Evolutionary conservation across 805 yeast species (phyloP).

Genomic region (Lipomyces sp.): DNA sequence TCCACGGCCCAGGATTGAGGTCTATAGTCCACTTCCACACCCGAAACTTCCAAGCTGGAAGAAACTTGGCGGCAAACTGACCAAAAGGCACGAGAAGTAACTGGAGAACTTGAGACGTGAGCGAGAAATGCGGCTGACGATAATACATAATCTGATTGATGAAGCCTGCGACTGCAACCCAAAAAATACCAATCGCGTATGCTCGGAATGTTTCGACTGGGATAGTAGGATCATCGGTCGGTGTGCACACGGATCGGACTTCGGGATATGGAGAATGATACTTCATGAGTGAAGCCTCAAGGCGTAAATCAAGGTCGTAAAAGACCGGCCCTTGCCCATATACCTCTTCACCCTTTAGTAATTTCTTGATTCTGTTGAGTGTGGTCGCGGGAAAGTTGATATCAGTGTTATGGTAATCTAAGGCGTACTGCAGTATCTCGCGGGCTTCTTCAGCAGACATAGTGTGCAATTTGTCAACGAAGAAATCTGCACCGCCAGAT

Average conservation of each 20-base stretch:
- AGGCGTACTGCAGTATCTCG: constrained; percentile 47
- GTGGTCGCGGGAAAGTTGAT: constrained; percentile 52
- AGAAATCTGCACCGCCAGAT: constrained; percentile 43
- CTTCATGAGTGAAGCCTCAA: constrained; percentile 52
- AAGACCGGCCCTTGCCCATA: constrained; percentile 26
- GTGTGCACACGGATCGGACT: constrained; percentile 48
- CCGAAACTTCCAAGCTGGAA: constrained; percentile 55
- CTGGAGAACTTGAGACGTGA: constrained; percentile 60
- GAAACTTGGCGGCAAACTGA: constrained; percentile 48
- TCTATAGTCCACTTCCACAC: constrained; percentile 49
- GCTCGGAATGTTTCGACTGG: constrained; percentile 59
- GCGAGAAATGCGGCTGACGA: constrained; percentile 58
- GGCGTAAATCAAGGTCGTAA: constrained; percentile 45
- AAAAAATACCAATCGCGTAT: constrained; percentile 56
- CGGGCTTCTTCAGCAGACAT: constrained; percentile 48
- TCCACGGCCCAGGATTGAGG: constrained; percentile 70
- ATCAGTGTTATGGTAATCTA: constrained; percentile 51
- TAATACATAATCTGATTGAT: constrained; percentile 62
- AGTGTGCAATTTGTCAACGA: constrained; percentile 50
- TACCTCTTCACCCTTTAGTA: constrained; percentile 43
- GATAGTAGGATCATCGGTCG: constrained; percentile 52
- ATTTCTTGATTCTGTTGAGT: constrained; percentile 44
- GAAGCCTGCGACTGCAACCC: constrained; percentile 61
- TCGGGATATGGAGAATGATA: constrained; percentile 63
- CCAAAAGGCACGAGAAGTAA: constrained; percentile 67